These are phyloP conservation scores for Sonneratia alba DNA, from an alignment of 345 rosid species.

Conservation along the genomic window DNA sequence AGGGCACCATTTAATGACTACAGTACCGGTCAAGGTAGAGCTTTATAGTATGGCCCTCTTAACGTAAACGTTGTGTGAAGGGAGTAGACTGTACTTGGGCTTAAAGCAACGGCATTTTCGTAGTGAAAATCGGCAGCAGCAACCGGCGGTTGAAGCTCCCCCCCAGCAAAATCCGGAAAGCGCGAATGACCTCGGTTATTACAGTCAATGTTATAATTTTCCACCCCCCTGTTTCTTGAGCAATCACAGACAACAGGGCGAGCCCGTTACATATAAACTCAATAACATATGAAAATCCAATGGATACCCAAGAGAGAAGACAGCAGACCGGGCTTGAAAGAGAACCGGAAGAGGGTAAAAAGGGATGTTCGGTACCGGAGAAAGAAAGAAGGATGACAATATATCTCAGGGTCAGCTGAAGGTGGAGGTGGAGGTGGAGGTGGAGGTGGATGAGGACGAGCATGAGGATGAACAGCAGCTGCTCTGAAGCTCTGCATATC, in stretches of 20 bases:
- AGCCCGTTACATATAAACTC: not conserved
- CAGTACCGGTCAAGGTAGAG: not conserved
- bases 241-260: slow-evolving; percentile 6
- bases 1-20: not conserved
- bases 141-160: slow-evolving; percentile 67
- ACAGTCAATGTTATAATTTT: not conserved
- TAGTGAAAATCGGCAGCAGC: slow-evolving; percentile 41
- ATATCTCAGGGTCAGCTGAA: slow-evolving; percentile 42
- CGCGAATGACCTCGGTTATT: slow-evolving; percentile 28
- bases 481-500: slow-evolving; percentile 78
- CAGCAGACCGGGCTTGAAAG: not conserved
- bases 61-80: not conserved
- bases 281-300: not conserved
- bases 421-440: not conserved
- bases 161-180: slow-evolving; percentile 48
- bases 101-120: slow-evolving; percentile 59
- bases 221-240: slow-evolving; percentile 31
- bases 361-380: slow-evolving; percentile 42
- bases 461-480: not conserved
- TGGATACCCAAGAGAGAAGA: not conserved
- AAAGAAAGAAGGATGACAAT: slow-evolving; percentile 56
- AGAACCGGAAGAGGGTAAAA: not conserved
- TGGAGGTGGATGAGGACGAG: not conserved
- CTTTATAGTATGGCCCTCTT: not conserved
- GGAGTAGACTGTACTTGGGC: slow-evolving; percentile 47